Conservation (phyloP, 2,329 filamentous ascomycete species). For the Lachnellula suecica region DNA sequence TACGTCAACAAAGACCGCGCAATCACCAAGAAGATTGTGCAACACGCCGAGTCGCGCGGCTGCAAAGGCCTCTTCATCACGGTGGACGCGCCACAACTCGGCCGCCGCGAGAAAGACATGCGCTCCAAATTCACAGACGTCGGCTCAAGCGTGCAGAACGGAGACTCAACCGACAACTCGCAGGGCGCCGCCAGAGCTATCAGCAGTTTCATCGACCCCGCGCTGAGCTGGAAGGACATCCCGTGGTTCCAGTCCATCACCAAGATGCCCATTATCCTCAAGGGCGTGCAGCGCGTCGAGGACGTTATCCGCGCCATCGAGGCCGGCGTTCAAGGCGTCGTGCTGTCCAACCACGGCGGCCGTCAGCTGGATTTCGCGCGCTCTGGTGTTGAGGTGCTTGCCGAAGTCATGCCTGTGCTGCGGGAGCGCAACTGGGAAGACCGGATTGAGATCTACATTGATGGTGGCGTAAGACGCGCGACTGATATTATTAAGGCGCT, state of each 20-base stretch:
- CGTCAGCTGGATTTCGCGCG: slow-evolving; percentile 90
- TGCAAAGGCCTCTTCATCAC: slow-evolving; percentile 98
- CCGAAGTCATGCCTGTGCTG: slow-evolving; percentile 89
- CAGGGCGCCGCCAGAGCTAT: slow-evolving; percentile 95
- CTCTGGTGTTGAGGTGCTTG: slow-evolving; percentile 84
- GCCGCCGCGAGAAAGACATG: slow-evolving; percentile 97
- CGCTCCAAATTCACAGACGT: slow-evolving; percentile 84
- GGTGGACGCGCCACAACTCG: slow-evolving; percentile 93
- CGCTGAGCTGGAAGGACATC: slow-evolving; percentile 90
- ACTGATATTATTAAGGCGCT: slow-evolving; percentile 96
- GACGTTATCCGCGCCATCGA: slow-evolving; percentile 89
- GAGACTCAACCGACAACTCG: slow-evolving; percentile 74
- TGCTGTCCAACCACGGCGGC: slow-evolving; percentile 94
- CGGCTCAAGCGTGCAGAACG: slow-evolving; percentile 79
- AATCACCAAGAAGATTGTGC: slow-evolving; percentile 85
- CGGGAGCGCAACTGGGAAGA: slow-evolving; percentile 70
- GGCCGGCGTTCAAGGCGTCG: slow-evolving; percentile 80
- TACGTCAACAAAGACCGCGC: slow-evolving; percentile 92
- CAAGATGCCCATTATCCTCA: slow-evolving; percentile 91
- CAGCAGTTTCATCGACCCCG: slow-evolving; percentile 93
- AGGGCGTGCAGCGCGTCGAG: slow-evolving; percentile 94
- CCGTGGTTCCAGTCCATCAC: slow-evolving; percentile 91
- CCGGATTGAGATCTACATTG: slow-evolving; percentile 83
- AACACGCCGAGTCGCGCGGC: slow-evolving; percentile 87
- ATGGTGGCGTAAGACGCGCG: slow-evolving; percentile 85